Evolutionary conservation across 495 filamentous ascomycete genomes (phyloP).

Genomic region (Penicilliopsis zonata): DNA sequence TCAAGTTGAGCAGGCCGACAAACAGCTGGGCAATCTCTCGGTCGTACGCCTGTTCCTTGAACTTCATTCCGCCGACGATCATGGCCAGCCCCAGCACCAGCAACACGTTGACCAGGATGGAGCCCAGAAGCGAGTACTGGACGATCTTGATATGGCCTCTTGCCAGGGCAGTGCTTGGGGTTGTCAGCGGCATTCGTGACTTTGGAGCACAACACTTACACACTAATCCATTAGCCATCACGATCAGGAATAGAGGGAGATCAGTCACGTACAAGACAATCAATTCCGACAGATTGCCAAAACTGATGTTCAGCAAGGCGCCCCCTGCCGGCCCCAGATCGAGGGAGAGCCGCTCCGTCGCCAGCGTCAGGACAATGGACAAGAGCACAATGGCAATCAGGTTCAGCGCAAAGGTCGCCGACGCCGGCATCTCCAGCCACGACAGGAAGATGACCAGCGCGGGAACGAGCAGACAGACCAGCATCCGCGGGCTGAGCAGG

Average conservation of each 20-base stretch:
- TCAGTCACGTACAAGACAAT: slow-evolving; percentile 10
- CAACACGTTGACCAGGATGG: slow-evolving; percentile 11
- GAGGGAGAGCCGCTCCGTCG: slow-evolving; percentile 11
- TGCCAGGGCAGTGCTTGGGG: slow-evolving; percentile 7
- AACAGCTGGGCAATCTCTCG: slow-evolving; percentile 10
- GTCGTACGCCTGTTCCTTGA: slow-evolving; percentile 9
- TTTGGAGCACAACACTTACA: too few species aligned
- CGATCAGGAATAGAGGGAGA: not conserved
- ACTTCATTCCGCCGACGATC: slow-evolving; percentile 7
- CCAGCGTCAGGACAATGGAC: slow-evolving; percentile 10
- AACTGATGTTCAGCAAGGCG: slow-evolving; percentile 12
- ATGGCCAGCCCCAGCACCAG: slow-evolving; percentile 12
- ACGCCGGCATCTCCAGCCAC: slow-evolving; percentile 1
- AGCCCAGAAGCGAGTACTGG: slow-evolving; percentile 12
- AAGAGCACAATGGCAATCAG: slow-evolving; percentile 16
- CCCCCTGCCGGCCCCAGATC: slow-evolving; percentile 12
- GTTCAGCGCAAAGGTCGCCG: slow-evolving; percentile 11
- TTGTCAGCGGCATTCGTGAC: not conserved
- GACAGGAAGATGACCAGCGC: slow-evolving; percentile 2
- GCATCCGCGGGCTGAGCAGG: too few species aligned
- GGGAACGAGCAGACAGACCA: too few species aligned
- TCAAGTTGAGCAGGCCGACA: slow-evolving; percentile 11
- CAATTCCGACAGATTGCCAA: slow-evolving; percentile 13
- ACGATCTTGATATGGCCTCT: slow-evolving; percentile 10
- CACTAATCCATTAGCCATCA: too few species aligned